Conservation (phyloP, 2,329 filamentous ascomycete species). For the Dichotomopilus funicola region DNA sequence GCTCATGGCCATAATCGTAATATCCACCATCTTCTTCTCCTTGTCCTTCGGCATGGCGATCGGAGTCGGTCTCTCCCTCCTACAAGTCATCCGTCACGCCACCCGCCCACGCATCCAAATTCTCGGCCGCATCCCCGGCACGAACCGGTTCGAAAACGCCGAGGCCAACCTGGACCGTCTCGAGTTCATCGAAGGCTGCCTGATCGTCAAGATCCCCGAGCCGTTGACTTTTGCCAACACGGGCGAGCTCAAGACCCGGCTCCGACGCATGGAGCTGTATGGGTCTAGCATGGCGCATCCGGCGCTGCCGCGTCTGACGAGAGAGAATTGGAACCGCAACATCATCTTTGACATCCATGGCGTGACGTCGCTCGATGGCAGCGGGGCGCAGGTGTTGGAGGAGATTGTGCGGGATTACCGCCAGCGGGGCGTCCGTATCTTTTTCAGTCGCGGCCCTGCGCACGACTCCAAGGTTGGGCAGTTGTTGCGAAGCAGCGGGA, state of each 20-base stretch:
- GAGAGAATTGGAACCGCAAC: conserved; percentile 77
- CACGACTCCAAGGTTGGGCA: conserved; percentile 55
- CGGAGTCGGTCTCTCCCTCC: conserved; percentile 81
- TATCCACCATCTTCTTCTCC: conserved; percentile 91
- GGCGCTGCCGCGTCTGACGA: conserved; percentile 71
- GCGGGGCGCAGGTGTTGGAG: conserved; percentile 80
- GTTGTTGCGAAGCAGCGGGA: conserved; percentile 72
- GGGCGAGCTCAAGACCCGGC: conserved; percentile 76
- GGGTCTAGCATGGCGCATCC: conserved; percentile 82
- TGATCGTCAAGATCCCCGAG: conserved; percentile 97
- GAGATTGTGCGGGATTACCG: conserved; percentile 83
- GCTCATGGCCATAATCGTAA: conserved; percentile 85
- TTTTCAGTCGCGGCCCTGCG: conserved; percentile 57
- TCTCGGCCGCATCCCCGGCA: conserved; percentile 59
- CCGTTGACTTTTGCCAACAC: conserved; percentile 97
- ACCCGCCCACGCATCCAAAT: conserved; percentile 95
- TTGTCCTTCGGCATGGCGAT: conserved; percentile 89
- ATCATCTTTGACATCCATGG: conserved; percentile 97
- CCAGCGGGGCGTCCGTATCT: conserved; percentile 68
- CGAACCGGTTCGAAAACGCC: conserved; percentile 27
- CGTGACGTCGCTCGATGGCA: conserved; percentile 91
- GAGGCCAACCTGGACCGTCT: conserved; percentile 59
- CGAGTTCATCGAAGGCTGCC: conserved; percentile 83
- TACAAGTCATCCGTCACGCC: conserved; percentile 83
- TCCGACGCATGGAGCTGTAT: conserved; percentile 80